Evolutionary conservation across 345 rosid genomes (phyloP).

Genomic region (Populus deltoides): DNA sequence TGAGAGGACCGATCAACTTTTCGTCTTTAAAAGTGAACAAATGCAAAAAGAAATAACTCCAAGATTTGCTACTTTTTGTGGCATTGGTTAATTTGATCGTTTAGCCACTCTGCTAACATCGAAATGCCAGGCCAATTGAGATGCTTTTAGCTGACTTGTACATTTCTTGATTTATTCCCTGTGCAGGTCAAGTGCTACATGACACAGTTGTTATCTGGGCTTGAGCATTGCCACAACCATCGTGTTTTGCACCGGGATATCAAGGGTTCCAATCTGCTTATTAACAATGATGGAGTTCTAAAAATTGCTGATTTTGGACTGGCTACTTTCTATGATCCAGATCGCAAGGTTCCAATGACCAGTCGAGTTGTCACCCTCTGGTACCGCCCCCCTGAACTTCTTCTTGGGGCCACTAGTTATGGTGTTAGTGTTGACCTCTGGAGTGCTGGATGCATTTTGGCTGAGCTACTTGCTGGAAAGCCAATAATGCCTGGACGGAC

Average conservation of each 20-base stretch:
- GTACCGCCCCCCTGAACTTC: conserved; percentile 95
- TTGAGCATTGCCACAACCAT: conserved; percentile 79
- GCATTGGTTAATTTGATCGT: background rate
- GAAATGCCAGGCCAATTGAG: background rate
- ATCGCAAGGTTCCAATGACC: conserved; percentile 63
- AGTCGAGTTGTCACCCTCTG: conserved; percentile 94
- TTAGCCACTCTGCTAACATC: background rate
- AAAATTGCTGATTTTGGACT: conserved; percentile 94
- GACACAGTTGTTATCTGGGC: conserved; percentile 78
- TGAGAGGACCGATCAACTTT: background rate
- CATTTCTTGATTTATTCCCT: conserved; percentile 8
- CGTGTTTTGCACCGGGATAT: conserved; percentile 89
- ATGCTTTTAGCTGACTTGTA: conserved; percentile 1
- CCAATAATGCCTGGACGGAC: conserved; percentile 92
- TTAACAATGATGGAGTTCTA: conserved; percentile 68
- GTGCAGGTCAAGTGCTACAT: conserved; percentile 76
- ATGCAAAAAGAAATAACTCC: background rate
- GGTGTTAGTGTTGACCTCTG: conserved; percentile 79
- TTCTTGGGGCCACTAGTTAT: conserved; percentile 80
- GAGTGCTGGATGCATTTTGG: conserved; percentile 96
- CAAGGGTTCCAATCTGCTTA: conserved; percentile 82
- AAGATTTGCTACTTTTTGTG: background rate
- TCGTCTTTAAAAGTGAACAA: background rate
- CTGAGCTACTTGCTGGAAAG: conserved; percentile 80
- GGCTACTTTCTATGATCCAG: conserved; percentile 70